Evolutionary conservation across 176 grass and related monocot genomes (phyloP).

Genomic region (Rhynchospora breviuscula): DNA sequence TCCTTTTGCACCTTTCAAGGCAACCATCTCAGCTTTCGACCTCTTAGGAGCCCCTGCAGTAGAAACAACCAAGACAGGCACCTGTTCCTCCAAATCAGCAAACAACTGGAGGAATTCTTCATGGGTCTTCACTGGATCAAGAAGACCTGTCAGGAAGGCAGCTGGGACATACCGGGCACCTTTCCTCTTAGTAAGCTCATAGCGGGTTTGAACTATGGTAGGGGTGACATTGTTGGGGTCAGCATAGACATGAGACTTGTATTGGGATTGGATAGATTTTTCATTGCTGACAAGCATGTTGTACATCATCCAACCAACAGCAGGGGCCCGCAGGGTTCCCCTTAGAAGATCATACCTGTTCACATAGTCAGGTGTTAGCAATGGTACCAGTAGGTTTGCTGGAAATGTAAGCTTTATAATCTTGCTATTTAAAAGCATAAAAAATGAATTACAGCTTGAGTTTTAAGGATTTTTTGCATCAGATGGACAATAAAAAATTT

Average conservation of each 20-base stretch:
- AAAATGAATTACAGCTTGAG: neutral
- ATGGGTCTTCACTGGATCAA: slow-evolving; percentile 72
- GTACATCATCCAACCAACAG: slow-evolving; percentile 89
- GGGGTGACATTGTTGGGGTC: slow-evolving; percentile 75
- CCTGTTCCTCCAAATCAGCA: slow-evolving; percentile 50
- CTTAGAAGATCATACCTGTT: slow-evolving; percentile 73
- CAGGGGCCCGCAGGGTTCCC: slow-evolving; percentile 74
- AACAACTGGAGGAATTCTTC: slow-evolving; percentile 80
- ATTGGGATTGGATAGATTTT: slow-evolving; percentile 90
- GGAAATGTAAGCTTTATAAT: neutral
- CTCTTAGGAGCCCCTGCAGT: slow-evolving; percentile 60
- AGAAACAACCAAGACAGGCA: slow-evolving; percentile 50
- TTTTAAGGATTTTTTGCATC: neutral
- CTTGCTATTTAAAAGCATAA: slow-evolving; percentile 21
- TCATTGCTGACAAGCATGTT: slow-evolving; percentile 93
- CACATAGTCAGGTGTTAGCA: neutral
- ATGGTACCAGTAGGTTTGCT: slow-evolving; percentile 11
- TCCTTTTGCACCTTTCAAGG: slow-evolving; percentile 61
- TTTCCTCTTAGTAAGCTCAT: slow-evolving; percentile 71
- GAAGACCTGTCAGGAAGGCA: slow-evolving; percentile 78
- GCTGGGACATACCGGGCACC: slow-evolving; percentile 79
- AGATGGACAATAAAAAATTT: neutral
- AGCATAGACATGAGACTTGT: slow-evolving; percentile 92
- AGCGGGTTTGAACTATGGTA: slow-evolving; percentile 64
- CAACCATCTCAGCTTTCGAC: slow-evolving; percentile 88